phyloP scores from a whole-genome alignment of 129 eudicot species.

The Helichrysum umbraculigerum region DNA sequence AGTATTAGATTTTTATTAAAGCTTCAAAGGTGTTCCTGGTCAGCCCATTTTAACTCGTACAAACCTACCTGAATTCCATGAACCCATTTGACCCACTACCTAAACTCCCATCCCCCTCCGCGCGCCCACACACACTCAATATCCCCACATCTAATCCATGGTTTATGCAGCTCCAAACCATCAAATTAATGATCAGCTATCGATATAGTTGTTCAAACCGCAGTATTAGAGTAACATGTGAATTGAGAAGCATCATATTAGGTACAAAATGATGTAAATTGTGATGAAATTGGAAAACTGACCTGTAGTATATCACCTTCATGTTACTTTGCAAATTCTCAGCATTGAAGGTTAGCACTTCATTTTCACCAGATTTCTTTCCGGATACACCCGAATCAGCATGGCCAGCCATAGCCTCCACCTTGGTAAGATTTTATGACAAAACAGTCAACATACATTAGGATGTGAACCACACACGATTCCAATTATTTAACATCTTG shows the following conservation, averaged over 20 bases:
- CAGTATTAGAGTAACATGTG: neutral
- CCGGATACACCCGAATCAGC: slow-evolving; percentile 37
- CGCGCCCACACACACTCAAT: neutral
- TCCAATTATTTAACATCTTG: neutral
- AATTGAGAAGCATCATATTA: slow-evolving; percentile 6
- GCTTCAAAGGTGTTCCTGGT: too few relatives aligned
- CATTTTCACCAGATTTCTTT: slow-evolving; percentile 64
- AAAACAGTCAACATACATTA: neutral
- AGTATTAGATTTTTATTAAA: too few relatives aligned
- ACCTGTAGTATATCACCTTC: slow-evolving; percentile 84
- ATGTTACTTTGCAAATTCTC: slow-evolving; percentile 90
- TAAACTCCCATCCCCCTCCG: too few relatives aligned
- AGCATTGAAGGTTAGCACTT: slow-evolving; percentile 61
- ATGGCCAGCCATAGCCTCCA: slow-evolving; percentile 64
- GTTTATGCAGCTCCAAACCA: neutral
- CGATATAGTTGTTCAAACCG: neutral
- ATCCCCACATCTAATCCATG: neutral
- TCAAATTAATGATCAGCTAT: neutral
- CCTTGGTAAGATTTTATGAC: slow-evolving; percentile 30
- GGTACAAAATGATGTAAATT: neutral
- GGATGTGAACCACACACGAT: neutral
- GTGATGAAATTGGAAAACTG: slow-evolving; percentile 14
- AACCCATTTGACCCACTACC: too few relatives aligned
- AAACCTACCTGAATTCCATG: too few relatives aligned
- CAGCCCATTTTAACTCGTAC: too few relatives aligned